A percentile compares a stretch with the other conserved stretches of the same genome.
Evolutionary conservation across 495 filamentous ascomycete species (phyloP).

Genomic region (Neurospora sp.): DNA sequence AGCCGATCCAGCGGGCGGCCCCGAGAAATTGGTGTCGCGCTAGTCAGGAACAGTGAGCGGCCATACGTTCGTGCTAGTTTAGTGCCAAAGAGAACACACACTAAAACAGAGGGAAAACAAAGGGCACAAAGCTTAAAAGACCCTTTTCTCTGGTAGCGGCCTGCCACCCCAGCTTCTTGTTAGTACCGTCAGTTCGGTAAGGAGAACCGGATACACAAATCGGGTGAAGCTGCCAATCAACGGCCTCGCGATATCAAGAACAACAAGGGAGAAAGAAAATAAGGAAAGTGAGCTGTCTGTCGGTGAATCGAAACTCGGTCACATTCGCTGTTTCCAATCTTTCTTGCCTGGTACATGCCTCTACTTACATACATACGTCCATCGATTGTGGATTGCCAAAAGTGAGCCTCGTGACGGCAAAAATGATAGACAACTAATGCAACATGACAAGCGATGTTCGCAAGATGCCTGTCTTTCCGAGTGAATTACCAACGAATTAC

Average conservation of each 20-base stretch:
- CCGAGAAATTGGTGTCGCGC: background rate
- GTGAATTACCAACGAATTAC: background rate
- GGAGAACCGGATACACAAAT: background rate
- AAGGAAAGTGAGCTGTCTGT: background rate
- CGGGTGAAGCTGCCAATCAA: background rate
- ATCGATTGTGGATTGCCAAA: conserved; percentile 9
- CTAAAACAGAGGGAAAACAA: background rate
- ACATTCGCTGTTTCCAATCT: background rate
- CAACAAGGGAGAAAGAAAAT: background rate
- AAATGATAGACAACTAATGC: background rate
- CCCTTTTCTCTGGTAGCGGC: background rate
- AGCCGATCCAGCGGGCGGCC: background rate
- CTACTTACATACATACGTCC: background rate
- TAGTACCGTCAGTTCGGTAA: background rate
- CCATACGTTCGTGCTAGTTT: background rate
- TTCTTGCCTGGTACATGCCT: background rate
- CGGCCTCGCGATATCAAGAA: background rate
- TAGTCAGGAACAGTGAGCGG: background rate
- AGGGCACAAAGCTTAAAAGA: background rate
- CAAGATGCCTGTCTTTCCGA: background rate
- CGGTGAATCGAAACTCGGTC: background rate
- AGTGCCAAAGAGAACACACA: background rate
- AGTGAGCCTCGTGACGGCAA: background rate
- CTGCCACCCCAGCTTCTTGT: background rate
- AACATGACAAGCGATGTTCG: background rate